A percentile compares a stretch with the other conserved stretches of the same genome.
These are phyloP conservation scores for Yamadazyma songkhlaensis DNA, from an alignment of 1,139 yeast species.

Conservation along the genomic window DNA sequence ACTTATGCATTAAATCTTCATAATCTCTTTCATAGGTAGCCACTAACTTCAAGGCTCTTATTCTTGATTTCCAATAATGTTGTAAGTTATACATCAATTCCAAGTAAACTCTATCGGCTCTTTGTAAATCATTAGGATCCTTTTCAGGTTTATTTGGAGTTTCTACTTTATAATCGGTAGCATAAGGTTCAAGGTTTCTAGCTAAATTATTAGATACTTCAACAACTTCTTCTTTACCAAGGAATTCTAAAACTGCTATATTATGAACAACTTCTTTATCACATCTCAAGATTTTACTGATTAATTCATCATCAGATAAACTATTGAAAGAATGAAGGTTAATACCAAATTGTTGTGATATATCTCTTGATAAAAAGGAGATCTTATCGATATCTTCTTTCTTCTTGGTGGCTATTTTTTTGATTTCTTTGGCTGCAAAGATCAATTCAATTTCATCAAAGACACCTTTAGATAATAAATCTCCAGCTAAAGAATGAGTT, in stretches of 20 bases:
- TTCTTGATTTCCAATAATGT: constrained; percentile 79
- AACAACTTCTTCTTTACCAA: constrained; percentile 64
- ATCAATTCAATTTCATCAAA: constrained; percentile 71
- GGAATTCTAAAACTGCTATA: constrained; percentile 66
- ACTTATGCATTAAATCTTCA: constrained; percentile 58
- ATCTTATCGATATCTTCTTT: constrained; percentile 51
- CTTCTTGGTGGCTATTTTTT: constrained; percentile 48
- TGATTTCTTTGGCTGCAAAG: constrained; percentile 78
- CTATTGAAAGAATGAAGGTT: constrained; percentile 62
- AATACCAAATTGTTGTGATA: constrained; percentile 77
- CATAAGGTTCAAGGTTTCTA: constrained; percentile 65
- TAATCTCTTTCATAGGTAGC: constrained; percentile 68
- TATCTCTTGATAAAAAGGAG: constrained; percentile 63
- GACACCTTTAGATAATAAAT: constrained; percentile 65
- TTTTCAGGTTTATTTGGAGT: constrained; percentile 59
- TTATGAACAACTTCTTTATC: constrained; percentile 55
- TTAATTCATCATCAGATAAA: constrained; percentile 54
- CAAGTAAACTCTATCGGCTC: constrained; percentile 73
- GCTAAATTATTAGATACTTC: constrained; percentile 65
- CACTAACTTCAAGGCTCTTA: constrained; percentile 62
- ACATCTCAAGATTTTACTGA: constrained; percentile 59
- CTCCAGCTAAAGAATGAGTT: constrained; percentile 49
- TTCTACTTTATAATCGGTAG: constrained; percentile 51
- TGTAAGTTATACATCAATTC: constrained; percentile 73
- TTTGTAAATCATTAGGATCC: constrained; percentile 69